Evolutionary conservation across 805 yeast species (phyloP), one percentile per base, ranked within the genome.

Genomic region (Wickerhamomyces canadensis): DNA sequence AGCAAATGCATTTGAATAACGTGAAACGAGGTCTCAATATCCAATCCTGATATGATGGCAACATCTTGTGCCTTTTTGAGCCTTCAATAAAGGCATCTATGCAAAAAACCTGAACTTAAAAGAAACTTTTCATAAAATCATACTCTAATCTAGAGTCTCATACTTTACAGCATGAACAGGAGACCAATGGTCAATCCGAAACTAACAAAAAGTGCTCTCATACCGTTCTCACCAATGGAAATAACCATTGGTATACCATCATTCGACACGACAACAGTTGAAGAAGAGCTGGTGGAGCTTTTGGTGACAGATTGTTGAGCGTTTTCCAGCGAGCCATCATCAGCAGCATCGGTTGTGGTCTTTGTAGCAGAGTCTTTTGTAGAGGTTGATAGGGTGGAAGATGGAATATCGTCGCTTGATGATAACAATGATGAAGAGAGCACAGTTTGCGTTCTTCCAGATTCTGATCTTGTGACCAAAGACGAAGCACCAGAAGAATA

Each of bases 181-280:
- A 43, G 18, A 10, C 39, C 32, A 5, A 38, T 6, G 12, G 47
- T 37, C 26, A 45, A 31, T 4, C n/a, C 14, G 1, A 34, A 7
- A 27, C 41, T 38, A 11, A 33, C 34, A 12, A 43, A n/a, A 5
- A 42, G 18, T 2, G 46, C 43, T 22, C 34, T 40, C 28, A 40
- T 13, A 22, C 45, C 47, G 22, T 13, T 38, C 23, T 11, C 19
- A 13, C 45, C 41, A 6, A 45, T 16, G 3, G 32, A 12, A 3
- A 30, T 5, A 4, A 31, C 11, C 12, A 33, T 31, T 10, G 44
- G 21, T 6, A 19, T 15, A 12, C 42, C 46, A 25, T 14, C 24
- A 28, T 44, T 47, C 4, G 44, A 31, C 26, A 23, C 35, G 2
- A 39, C 30, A 24, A 44, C 6, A 7, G n/a, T 9, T 9, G 27